These are phyloP conservation scores for Aureobasidium sp. DNA, from an alignment of 2,329 filamentous ascomycete genomes.

Conservation along the genomic window DNA sequence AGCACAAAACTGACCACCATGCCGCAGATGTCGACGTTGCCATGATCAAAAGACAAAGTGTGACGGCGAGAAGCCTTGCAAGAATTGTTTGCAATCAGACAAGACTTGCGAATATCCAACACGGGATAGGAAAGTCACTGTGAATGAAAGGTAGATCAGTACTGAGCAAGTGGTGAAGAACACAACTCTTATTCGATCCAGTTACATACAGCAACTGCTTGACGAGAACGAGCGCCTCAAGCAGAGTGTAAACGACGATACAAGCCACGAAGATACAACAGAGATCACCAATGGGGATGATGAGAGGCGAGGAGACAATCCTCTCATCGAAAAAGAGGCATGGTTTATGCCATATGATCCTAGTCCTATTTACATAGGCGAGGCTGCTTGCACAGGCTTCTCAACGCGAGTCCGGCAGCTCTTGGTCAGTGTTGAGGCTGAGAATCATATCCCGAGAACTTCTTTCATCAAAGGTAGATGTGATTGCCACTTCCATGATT, in stretches of 20 bases:
- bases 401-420: conserved; percentile 32
- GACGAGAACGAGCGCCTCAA: conserved; percentile 28
- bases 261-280: neutral
- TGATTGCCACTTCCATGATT: neutral
- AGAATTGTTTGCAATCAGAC: conserved; percentile 24
- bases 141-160: conserved; percentile 24
- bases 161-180: neutral
- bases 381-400: conserved; percentile 34
- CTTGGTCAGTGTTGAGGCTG: conserved; percentile 21
- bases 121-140: conserved; percentile 27
- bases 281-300: conserved; percentile 6
- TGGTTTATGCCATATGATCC: conserved; percentile 30
- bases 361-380: conserved; percentile 32
- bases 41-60: conserved; percentile 29
- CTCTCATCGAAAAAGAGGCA: conserved; percentile 30
- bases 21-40: conserved; percentile 16
- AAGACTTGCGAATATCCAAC: conserved; percentile 25
- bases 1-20: neutral
- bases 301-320: conserved; percentile 28
- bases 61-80: conserved; percentile 30
- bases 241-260: neutral
- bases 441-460: conserved; percentile 29
- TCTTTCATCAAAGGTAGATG: conserved; percentile 25
- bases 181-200: neutral
- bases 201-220: conserved; percentile 27